These are phyloP conservation scores for Hygrophoropsis aurantiaca DNA, from an alignment of 768 basidiomycete genomes.

Conservation along the genomic window DNA sequence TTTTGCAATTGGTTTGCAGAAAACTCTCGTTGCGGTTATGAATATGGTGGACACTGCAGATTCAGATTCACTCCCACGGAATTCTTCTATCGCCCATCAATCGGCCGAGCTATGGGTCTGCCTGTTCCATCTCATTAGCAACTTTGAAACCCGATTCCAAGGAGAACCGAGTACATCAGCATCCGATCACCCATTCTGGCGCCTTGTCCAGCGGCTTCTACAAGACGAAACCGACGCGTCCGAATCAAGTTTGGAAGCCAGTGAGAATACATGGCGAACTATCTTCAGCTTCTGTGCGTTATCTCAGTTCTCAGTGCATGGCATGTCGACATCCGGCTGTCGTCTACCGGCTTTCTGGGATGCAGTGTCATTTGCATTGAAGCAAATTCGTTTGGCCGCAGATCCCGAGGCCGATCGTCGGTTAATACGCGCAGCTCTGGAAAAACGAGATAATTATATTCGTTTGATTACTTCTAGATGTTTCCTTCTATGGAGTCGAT, in stretches of 20 bases:
- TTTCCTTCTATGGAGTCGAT: constrained; percentile 68
- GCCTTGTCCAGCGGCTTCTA: constrained; percentile 36
- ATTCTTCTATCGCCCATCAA: constrained; percentile 39
- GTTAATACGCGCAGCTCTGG: constrained; percentile 36
- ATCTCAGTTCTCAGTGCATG: constrained; percentile 73
- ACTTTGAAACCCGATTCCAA: constrained; percentile 10
- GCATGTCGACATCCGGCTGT: constrained; percentile 38
- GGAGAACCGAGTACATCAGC: constrained; percentile 7
- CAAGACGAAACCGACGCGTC: constrained; percentile 19
- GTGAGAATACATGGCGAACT: constrained; percentile 72
- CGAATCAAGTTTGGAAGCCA: constrained; percentile 40
- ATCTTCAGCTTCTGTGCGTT: constrained; percentile 70
- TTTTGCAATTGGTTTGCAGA: constrained; percentile 50
- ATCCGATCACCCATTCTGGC: constrained; percentile 45
- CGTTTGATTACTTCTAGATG: constrained; percentile 70
- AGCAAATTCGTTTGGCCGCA: constrained; percentile 55
- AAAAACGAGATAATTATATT: constrained; percentile 70
- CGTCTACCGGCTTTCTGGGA: constrained; percentile 65
- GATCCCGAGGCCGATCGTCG: constrained; percentile 43
- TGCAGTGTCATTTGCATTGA: constrained; percentile 55
- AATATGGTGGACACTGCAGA: constrained; percentile 11
- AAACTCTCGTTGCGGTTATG: constrained; percentile 17
- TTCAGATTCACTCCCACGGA: too few relatives aligned
- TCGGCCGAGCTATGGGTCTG: constrained; percentile 75
- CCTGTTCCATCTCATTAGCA: constrained; percentile 55